Evolutionary conservation across 352 stramenopile species (phyloP), one percentile per base, ranked within the genome.

Genomic region (Phytophthora sansomeana): DNA sequence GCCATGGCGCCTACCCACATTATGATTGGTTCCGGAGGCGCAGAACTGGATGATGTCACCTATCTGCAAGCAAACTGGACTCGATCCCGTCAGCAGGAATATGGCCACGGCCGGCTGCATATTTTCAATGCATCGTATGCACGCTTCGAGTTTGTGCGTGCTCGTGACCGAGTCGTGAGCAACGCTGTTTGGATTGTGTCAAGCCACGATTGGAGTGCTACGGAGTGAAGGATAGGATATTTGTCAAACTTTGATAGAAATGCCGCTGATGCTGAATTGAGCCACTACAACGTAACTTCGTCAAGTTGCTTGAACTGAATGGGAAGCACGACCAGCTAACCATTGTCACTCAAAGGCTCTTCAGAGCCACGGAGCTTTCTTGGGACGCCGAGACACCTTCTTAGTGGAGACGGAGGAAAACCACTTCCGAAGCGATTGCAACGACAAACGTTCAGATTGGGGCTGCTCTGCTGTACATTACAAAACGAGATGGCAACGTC

Each of bases 1-100:
- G 75, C 69, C 26, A 47, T 74, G 11, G 78, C 75, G 3, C 67
- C 78, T 0, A 73, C 72, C 16, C 78, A 89, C 56, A 75, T 87
- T 56, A 81, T 81, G 66, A 69, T 89, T 19, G 80, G 78, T 3
- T 81, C 80, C 29, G 77, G 67, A 7, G 80, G 80, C 9, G 69
- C 69, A 21, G 62, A 72, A 17, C 26, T 83, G 1, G 78, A 87
- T 41, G 57, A 70, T 47, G 57, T 46, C 28, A 57, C 49, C 0
- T 87, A 81, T 33, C 67, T 75, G 16, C 33, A 65, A 9, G 42
- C 51, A 1, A 42, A 49, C 10, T 85, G 74, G 74, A 56, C 39
- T 44, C 60, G 66, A 17, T 64, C 59, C 19, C 56, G 77, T 16
- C 46, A 60, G 14, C 54, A 74, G 28, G 69, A 72, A 30, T 82